phyloP scores from a whole-genome alignment of 768 basidiomycete species.

The Pisolithus marmoratus region DNA sequence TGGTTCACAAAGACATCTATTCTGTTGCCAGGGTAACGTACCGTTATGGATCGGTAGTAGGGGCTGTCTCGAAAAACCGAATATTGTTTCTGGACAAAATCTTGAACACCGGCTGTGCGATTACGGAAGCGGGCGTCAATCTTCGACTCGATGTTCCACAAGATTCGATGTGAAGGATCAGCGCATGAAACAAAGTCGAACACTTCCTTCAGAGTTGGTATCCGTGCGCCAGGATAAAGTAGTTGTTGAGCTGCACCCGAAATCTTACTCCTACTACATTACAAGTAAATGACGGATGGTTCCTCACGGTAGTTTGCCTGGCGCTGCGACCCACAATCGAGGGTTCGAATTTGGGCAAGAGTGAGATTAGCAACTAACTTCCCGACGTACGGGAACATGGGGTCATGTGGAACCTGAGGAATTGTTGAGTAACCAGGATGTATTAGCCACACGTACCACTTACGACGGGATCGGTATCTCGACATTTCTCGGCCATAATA shows the following conservation, averaged over 20 bases:
- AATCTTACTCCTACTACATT: slow-evolving; percentile 1
- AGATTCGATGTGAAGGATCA: slow-evolving; percentile 54
- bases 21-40: slow-evolving; percentile 24
- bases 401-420: slow-evolving; percentile 48
- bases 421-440: slow-evolving; percentile 1
- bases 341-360: slow-evolving; percentile 68
- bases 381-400: slow-evolving; percentile 69
- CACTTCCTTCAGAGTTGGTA: slow-evolving; percentile 68
- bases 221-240: slow-evolving; percentile 60
- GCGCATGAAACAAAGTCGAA: slow-evolving; percentile 74
- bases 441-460: slow-evolving; percentile 13
- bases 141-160: slow-evolving; percentile 80
- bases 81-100: slow-evolving; percentile 60
- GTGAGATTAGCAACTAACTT: slow-evolving; percentile 75
- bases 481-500: slow-evolving; percentile 59
- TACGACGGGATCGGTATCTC: slow-evolving; percentile 62
- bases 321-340: slow-evolving; percentile 75
- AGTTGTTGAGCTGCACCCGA: slow-evolving; percentile 50
- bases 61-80: slow-evolving; percentile 51
- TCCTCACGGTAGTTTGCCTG: slow-evolving; percentile 52
- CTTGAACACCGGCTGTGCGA: slow-evolving; percentile 46
- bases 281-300: neutral
- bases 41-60: slow-evolving; percentile 62
- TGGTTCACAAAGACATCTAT: neutral
- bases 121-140: slow-evolving; percentile 51